A percentile compares a stretch with the other conserved stretches of the same genome.
Conservation (phyloP, 164 flowering plant species). For the Tetracentron sinense region DNA sequence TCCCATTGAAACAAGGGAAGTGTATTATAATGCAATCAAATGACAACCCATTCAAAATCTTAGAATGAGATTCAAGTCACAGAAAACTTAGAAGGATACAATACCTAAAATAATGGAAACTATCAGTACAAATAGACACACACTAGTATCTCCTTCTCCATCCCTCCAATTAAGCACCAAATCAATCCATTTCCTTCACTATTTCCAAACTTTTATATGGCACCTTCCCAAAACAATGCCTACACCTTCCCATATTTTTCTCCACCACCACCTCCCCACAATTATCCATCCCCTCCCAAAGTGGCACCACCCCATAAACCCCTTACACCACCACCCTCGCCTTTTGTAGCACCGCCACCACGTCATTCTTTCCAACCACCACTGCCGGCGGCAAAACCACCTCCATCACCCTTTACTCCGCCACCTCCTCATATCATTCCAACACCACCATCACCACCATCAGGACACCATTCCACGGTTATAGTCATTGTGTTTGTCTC, state of each 20-base stretch:
- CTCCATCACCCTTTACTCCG: constrained; percentile 13
- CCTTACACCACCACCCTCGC: background rate
- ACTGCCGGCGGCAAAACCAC: constrained; percentile 18
- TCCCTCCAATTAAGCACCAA: constrained; percentile 2
- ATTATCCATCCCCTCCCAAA: constrained; percentile 18
- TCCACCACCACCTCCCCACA: constrained; percentile 21
- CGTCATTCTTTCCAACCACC: constrained; percentile 1
- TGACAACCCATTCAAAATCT: constrained; percentile 22
- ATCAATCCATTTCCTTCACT: background rate
- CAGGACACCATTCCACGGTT: constrained; percentile 33
- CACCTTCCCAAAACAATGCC: constrained; percentile 10
- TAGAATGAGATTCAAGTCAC: constrained; percentile 25
- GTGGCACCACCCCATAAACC: constrained; percentile 14
- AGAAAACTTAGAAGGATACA: constrained; percentile 34
- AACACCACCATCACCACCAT: constrained; percentile 35
- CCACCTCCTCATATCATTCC: constrained; percentile 27
- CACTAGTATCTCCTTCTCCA: constrained; percentile 9
- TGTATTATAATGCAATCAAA: constrained; percentile 29
- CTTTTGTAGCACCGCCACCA: background rate
- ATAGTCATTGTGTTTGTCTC: constrained; percentile 50
- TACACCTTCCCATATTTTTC: constrained; percentile 23
- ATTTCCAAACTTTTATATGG: constrained; percentile 4
- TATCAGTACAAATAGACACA: constrained; percentile 16
- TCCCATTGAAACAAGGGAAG: constrained; percentile 11
- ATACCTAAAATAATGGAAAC: background rate